Base-by-base conservation (phyloP, 2,329 filamentous ascomycete species). In the Fusarium sp. region DNA sequence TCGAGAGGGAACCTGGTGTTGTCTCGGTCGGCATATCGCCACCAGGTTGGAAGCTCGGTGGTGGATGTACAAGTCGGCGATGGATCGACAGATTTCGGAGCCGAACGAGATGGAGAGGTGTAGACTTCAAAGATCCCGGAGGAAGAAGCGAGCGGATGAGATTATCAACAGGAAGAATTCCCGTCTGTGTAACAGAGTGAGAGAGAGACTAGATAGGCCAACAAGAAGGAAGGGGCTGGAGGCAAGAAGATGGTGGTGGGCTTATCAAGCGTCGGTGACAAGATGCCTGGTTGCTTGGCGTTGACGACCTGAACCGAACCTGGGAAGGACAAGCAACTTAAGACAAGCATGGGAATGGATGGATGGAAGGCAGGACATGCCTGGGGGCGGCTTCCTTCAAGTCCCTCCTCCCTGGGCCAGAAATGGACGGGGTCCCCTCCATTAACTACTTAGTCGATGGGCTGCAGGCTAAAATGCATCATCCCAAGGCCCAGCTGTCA, bases 211-310 rank as follows among this genome's bases (percentile, higher is more conserved):
- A 68, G 50, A 54, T 20, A 33, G 45, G 27, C 50, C 50, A 33
- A 31, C 27, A 20, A 68, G 69, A 74, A 72, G 74, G 69, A 74
- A 74, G 74, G 72, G 75, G 72, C 72, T 68, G 72, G 66, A 73
- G 62, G 66, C 45, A n/a, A 47, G 33, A 54, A 54, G 70, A 61
- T 67, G 70, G 67, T 71, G 70, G 74, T 74, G 71, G 70, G 77
- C 76, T 78, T 76, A 78, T 78, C 76, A 74, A 74, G 61, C 57
- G 20, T 71, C 64, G 66, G 65, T 74, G 67, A 76, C 52, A 40
- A 33, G 50, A 54, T 54, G 27, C 50, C 27, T 59, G 57, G 56
- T 63, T 65, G 64, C 75, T 77, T 77, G 75, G 70, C 70, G 70
- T 70, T 68, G 68, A 68, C 56, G 27, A 66, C 54, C 25, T 38